Evolutionary conservation across 345 rosid genomes (phyloP).

Genomic region (Acer negundo): DNA sequence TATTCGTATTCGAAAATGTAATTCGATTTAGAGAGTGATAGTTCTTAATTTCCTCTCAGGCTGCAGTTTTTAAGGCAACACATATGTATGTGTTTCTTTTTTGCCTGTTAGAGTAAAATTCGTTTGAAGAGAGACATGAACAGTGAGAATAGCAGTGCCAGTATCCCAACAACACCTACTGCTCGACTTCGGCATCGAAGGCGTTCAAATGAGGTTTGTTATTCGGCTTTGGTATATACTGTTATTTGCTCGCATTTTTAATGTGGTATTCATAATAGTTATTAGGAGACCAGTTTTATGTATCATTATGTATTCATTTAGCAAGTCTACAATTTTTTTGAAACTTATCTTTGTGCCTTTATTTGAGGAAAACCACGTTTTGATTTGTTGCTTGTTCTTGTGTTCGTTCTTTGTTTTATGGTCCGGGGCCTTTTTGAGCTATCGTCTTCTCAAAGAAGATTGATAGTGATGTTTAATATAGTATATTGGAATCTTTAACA

Average conservation of each 20-base stretch:
- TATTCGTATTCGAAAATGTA: neutral
- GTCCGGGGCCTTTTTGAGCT: neutral
- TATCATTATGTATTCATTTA: neutral
- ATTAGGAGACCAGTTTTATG: neutral
- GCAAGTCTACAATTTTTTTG: neutral
- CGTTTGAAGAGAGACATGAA: constrained; percentile 50
- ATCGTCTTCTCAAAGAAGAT: neutral
- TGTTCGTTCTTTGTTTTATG: neutral
- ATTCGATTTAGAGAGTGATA: neutral
- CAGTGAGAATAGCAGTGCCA: constrained; percentile 43
- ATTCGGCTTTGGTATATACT: constrained; percentile 1
- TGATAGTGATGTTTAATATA: neutral
- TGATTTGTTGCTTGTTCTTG: neutral
- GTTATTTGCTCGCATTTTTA: neutral
- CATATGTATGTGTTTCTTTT: constrained; percentile 11
- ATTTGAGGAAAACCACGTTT: neutral
- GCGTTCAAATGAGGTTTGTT: constrained; percentile 71
- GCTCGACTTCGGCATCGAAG: constrained; percentile 64
- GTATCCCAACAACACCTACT: constrained; percentile 47
- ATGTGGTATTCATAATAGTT: neutral
- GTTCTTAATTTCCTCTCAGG: constrained; percentile 7
- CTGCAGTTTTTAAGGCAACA: neutral
- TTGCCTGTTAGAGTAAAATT: constrained; percentile 12
- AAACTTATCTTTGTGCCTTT: neutral
- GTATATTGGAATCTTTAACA: neutral